Conservation (phyloP, 805 yeast genomes). For the Pichia thaimueangensis region DNA sequence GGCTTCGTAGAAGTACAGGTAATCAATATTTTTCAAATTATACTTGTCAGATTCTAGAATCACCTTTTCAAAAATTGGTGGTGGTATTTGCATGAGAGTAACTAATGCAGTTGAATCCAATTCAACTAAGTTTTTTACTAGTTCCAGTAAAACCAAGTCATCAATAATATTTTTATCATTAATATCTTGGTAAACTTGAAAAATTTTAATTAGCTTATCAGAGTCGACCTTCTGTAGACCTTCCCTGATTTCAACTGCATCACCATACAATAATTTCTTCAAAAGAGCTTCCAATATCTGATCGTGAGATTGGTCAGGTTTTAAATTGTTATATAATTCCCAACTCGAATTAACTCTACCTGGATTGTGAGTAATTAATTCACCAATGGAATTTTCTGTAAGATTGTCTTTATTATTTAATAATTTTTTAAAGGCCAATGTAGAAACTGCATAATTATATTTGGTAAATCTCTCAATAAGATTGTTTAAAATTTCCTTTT, state of each 20-base stretch:
- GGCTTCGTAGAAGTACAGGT: constrained; percentile 18
- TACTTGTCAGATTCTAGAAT: constrained; percentile 1
- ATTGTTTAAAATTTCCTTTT: constrained; percentile 19
- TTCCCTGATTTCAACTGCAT: constrained; percentile 19
- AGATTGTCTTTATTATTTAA: constrained; percentile 7
- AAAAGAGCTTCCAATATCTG: constrained; percentile 13
- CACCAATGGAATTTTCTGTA: constrained; percentile 15
- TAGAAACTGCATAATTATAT: constrained; percentile 24
- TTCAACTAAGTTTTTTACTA: constrained; percentile 17
- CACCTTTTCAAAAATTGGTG: constrained; percentile 11
- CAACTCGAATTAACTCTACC: constrained; percentile 31
- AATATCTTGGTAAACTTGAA: constrained; percentile 14
- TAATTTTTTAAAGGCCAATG: constrained; percentile 14
- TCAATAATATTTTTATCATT: constrained; percentile 14
- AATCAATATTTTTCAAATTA: constrained; percentile 17
- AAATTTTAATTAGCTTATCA: constrained; percentile 11
- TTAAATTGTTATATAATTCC: constrained; percentile 23
- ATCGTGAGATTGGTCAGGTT: constrained; percentile 10
- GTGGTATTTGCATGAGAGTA: constrained; percentile 13
- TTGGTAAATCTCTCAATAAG: constrained; percentile 22
- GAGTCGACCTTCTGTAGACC: constrained; percentile 15
- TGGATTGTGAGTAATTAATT: constrained; percentile 30
- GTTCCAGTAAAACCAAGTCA: constrained; percentile 4
- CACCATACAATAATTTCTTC: constrained; percentile 21
- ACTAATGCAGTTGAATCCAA: constrained; percentile 17